Evolutionary conservation across 257 asterid species (phyloP), one percentile per base, ranked within the genome.

Genomic region (Penstemon barbatus): DNA sequence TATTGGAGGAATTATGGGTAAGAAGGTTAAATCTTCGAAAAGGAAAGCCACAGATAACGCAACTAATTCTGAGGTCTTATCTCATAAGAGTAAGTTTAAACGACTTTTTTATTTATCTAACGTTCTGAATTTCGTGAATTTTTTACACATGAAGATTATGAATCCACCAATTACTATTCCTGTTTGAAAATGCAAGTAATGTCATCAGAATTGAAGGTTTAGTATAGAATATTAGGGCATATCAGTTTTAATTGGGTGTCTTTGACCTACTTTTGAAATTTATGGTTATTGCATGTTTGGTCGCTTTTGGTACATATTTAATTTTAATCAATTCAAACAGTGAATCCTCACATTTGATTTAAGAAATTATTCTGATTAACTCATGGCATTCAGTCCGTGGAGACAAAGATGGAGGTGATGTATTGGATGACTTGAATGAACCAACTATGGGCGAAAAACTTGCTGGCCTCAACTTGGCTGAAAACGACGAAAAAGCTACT

Each of bases 381-480:
- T 63, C 71, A 59, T 81, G 72, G 39, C 41, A 39, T 71, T 66
- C 66, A 85, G 97, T 76, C 79, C 60, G 61, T 51, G 90, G 63
- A 78, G 88, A 84, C 57, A 77, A 76, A 73, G 84, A 84, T 53
- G 86, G 72, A 64, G 49, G 61, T 55, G 87, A 65, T 65, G 70
- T 73, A 55, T 64, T 66, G 58, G 81, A 80, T 73, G 96, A 88
- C 51, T 48, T 74, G 68, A 82, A 82, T 63, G 97, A 93, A 80
- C 96, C 95, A 57, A 93, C 99, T 68, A 87, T 93, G 92, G 96
- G 96, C 0, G 96, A 93, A 72, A 88, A 88, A 74, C 96, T 93
- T 67, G 89, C 87, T 41, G 81, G 77, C 77, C 90, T 93, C 41
- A 80, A 83, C 57, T 68, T 93, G 86, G 69, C 68, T 51, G 95